A percentile compares a stretch with the other conserved stretches of the same genome.
Evolutionary conservation across 352 stramenopile genomes (phyloP).

Genomic region (Phytophthora pseudosyringae): DNA sequence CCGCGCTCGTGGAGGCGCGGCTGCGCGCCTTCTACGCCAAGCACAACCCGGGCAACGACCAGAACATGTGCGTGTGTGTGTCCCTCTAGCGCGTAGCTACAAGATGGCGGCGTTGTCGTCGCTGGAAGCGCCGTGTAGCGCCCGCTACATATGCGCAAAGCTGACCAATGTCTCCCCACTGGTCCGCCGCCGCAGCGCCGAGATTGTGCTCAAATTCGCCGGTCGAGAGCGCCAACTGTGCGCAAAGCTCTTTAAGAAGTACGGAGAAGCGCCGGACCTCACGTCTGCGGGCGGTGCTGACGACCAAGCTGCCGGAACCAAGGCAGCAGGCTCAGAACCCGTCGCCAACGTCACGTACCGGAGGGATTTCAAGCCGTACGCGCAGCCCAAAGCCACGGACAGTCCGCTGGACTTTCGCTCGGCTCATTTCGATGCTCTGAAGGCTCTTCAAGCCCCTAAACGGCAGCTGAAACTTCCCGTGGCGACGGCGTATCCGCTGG

Average conservation of each 20-base stretch:
- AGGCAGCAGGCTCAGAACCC: not conserved
- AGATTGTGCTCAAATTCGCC: constrained; percentile 77
- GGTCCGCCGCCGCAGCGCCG: constrained; percentile 39
- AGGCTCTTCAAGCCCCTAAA: constrained; percentile 44
- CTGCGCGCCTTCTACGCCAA: constrained; percentile 77
- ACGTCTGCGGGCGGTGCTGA: not conserved
- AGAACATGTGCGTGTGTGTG: constrained; percentile 72
- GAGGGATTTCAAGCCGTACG: constrained; percentile 39
- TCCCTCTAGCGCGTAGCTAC: not conserved
- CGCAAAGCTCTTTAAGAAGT: constrained; percentile 82
- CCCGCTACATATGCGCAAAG: not conserved
- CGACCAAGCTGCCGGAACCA: not conserved
- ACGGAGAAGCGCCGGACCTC: constrained; percentile 61
- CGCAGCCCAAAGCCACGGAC: constrained; percentile 8
- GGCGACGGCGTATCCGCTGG: constrained; percentile 56
- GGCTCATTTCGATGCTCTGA: constrained; percentile 56
- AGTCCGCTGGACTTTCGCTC: constrained; percentile 61
- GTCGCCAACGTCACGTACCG: constrained; percentile 40
- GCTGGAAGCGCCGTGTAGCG: not conserved
- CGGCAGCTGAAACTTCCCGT: constrained; percentile 37
- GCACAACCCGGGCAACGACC: constrained; percentile 76
- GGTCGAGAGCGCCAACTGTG: constrained; percentile 68
- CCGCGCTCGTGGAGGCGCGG: constrained; percentile 47
- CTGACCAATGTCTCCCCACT: constrained; percentile 1
- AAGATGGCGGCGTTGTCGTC: not conserved